phyloP scores from a whole-genome alignment of 2,329 filamentous ascomycete genomes.

The Chaetomiaceae sp. region DNA sequence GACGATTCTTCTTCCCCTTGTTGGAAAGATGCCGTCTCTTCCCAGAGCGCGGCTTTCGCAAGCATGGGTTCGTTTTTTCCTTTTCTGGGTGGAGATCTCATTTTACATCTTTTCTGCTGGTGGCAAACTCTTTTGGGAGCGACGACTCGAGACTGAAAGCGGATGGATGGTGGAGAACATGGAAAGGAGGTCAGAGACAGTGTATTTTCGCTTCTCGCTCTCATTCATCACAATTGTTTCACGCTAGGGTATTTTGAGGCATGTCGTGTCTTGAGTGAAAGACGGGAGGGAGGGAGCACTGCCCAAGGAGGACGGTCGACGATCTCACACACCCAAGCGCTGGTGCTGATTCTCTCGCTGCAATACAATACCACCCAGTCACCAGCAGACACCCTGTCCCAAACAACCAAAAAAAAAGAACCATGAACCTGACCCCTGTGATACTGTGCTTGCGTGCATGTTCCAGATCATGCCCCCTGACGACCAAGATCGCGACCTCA shows the following conservation, averaged over 20 bases:
- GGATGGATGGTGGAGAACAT: not conserved
- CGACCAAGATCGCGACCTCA: too few species aligned
- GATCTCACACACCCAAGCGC: not conserved
- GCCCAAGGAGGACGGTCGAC: constrained; percentile 1
- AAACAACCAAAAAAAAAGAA: too few species aligned
- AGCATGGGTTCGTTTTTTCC: constrained; percentile 4
- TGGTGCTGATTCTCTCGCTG: constrained; percentile 17
- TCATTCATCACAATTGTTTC: constrained; percentile 14
- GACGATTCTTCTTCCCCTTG: constrained; percentile 1
- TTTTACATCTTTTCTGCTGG: constrained; percentile 1
- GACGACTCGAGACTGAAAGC: not conserved
- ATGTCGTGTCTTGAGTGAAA: not conserved
- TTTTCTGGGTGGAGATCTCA: constrained; percentile 9
- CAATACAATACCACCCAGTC: constrained; percentile 13
- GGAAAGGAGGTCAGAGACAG: constrained; percentile 5
- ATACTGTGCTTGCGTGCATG: too few species aligned
- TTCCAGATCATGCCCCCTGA: too few species aligned
- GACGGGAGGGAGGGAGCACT: too few species aligned
- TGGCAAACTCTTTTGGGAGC: not conserved
- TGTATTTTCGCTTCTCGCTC: constrained; percentile 18
- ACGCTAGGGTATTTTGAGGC: constrained; percentile 5
- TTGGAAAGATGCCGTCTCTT: constrained; percentile 5
- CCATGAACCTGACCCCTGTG: too few species aligned
- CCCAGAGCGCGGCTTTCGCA: not conserved
- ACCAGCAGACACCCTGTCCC: constrained; percentile 3